Conservation (phyloP, 1,284 basidiomycete genomes). For the Leucoagaricus sp. region DNA sequence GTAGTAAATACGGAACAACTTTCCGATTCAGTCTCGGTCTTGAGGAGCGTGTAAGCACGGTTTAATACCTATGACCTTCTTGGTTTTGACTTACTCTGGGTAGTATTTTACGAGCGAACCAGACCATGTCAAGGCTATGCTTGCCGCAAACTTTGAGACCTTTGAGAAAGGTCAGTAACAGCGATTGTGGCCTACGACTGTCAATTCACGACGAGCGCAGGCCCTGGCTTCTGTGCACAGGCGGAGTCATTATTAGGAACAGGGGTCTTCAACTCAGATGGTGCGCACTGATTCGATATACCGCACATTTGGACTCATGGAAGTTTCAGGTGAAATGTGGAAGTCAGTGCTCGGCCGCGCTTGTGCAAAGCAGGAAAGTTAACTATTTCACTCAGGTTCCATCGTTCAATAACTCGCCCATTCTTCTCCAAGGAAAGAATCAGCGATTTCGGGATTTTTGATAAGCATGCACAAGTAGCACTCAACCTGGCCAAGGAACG, state of each 20-base stretch:
- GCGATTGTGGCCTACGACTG: too few relatives aligned
- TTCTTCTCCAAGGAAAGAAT: slow-evolving; percentile 48
- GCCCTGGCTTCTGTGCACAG: slow-evolving; percentile 28
- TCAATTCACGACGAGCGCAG: slow-evolving; percentile 15
- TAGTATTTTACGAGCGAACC: slow-evolving; percentile 42
- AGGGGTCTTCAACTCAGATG: slow-evolving; percentile 42
- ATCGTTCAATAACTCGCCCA: slow-evolving; percentile 50
- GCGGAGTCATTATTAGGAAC: slow-evolving; percentile 44
- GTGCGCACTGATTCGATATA: slow-evolving; percentile 19
- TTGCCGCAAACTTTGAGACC: slow-evolving; percentile 42
- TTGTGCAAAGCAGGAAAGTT: not conserved
- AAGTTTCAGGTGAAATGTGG: slow-evolving; percentile 1
- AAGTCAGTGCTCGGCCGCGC: slow-evolving; percentile 4
- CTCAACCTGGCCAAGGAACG: slow-evolving; percentile 33
- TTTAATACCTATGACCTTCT: too few relatives aligned
- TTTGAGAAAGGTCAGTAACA: slow-evolving; percentile 37
- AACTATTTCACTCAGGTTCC: slow-evolving; percentile 36
- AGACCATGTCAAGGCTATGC: slow-evolving; percentile 39
- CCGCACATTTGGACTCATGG: not conserved
- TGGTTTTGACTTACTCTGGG: not conserved
- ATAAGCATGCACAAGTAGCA: slow-evolving; percentile 38
- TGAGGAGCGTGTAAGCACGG: not conserved
- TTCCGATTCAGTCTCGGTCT: slow-evolving; percentile 3
- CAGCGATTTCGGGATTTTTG: slow-evolving; percentile 47
- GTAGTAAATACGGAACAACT: slow-evolving; percentile 24